A percentile compares a stretch with the other conserved stretches of the same genome.
These are phyloP conservation scores for Apiotrichum laibachii DNA, from an alignment of 1,284 basidiomycete species.

Conservation along the genomic window DNA sequence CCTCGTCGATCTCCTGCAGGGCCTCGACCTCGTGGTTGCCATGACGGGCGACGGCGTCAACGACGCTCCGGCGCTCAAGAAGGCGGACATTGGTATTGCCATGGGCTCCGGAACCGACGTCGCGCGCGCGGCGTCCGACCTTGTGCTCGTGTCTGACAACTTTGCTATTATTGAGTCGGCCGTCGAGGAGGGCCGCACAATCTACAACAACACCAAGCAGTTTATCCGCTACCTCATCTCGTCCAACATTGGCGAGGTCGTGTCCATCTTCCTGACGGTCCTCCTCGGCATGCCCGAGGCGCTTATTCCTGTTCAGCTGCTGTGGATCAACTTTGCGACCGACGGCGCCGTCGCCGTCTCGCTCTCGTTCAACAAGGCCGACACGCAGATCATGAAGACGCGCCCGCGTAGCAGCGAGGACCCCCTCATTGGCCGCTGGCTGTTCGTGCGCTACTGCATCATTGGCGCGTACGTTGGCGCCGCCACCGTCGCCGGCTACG, in stretches of 20 bases:
- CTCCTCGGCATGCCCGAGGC: conserved; percentile 98
- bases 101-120: conserved; percentile 99
- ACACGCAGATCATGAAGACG: conserved; percentile 92
- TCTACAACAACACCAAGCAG: conserved; percentile 99
- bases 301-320: conserved; percentile 91
- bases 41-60: conserved; percentile 98
- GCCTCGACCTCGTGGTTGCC: conserved; percentile 88
- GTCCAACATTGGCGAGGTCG: conserved; percentile 97
- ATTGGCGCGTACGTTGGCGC: conserved; percentile 91
- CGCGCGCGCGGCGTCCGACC: conserved; percentile 95
- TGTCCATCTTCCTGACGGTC: conserved; percentile 95
- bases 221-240: conserved; percentile 70
- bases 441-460: conserved; percentile 93
- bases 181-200: conserved; percentile 92
- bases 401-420: conserved; percentile 84
- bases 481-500: conserved; percentile 94
- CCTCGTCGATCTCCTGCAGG: conserved; percentile 92
- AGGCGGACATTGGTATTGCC: conserved; percentile 97
- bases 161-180: conserved; percentile 88
- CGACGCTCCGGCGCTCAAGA: conserved; percentile 93
- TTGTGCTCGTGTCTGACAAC: conserved; percentile 70
- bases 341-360: conserved; percentile 93
- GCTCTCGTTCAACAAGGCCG: conserved; percentile 94
- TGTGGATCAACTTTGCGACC: conserved; percentile 75
- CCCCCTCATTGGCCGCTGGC: conserved; percentile 85